Conservation (phyloP, 768 basidiomycete species). For the Collybiopsis confluens region DNA sequence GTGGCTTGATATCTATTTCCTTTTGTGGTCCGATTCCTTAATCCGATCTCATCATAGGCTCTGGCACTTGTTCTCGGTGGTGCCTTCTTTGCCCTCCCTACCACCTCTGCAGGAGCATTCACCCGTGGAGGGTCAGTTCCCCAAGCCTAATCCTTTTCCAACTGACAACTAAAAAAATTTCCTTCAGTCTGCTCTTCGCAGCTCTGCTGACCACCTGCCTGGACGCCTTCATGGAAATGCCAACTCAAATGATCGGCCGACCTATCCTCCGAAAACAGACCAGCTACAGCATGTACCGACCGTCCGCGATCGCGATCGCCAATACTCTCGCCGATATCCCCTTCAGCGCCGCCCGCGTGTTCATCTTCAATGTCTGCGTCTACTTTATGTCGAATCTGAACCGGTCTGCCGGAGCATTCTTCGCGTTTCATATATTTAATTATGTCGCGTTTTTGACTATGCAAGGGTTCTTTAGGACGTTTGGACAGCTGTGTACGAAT, state of each 20-base stretch:
- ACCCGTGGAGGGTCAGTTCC: slow-evolving; percentile 62
- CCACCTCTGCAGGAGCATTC: slow-evolving; percentile 77
- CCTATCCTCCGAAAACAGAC: slow-evolving; percentile 72
- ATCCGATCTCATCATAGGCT: slow-evolving; percentile 26
- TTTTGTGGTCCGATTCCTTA: background rate
- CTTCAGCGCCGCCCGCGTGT: slow-evolving; percentile 54
- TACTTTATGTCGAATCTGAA: slow-evolving; percentile 65
- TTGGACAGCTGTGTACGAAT: slow-evolving; percentile 49
- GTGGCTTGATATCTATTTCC: too few species aligned
- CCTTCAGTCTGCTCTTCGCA: slow-evolving; percentile 59
- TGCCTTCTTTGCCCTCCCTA: slow-evolving; percentile 69
- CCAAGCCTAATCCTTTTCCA: background rate
- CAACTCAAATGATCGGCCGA: slow-evolving; percentile 74
- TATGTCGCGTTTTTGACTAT: slow-evolving; percentile 65
- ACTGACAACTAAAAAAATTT: background rate
- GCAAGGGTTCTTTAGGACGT: slow-evolving; percentile 82
- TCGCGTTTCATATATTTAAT: slow-evolving; percentile 60
- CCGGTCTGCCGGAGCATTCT: slow-evolving; percentile 39
- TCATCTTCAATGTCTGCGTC: slow-evolving; percentile 60
- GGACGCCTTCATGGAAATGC: slow-evolving; percentile 75
- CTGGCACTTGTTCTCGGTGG: slow-evolving; percentile 68
- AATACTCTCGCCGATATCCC: slow-evolving; percentile 69
- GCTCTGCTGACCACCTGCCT: slow-evolving; percentile 64
- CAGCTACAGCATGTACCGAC: slow-evolving; percentile 61
- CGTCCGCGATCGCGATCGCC: slow-evolving; percentile 59